phyloP scores from a whole-genome alignment of 345 rosid species.

The Geranium brycei region DNA sequence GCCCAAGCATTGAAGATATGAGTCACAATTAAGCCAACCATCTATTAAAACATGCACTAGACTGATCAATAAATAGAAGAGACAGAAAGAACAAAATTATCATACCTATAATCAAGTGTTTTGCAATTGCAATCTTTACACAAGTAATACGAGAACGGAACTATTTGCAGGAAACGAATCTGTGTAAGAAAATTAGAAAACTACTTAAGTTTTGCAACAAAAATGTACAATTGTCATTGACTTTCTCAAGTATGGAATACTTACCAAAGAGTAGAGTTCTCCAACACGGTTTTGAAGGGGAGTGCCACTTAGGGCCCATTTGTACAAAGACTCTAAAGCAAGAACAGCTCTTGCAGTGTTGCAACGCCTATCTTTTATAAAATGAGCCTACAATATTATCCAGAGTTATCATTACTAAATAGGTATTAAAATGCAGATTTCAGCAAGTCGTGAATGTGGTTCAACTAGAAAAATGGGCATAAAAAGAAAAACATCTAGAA shows the following conservation, averaged over 20 bases:
- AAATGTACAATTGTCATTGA: slow-evolving; percentile 8
- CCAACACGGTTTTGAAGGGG: slow-evolving; percentile 99
- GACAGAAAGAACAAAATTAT: background rate
- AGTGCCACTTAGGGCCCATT: slow-evolving; percentile 97
- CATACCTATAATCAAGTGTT: slow-evolving; percentile 77
- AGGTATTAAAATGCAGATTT: background rate
- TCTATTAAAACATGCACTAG: background rate
- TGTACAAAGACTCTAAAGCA: slow-evolving; percentile 63
- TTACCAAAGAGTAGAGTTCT: slow-evolving; percentile 91
- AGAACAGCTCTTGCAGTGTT: slow-evolving; percentile 90
- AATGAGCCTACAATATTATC: slow-evolving; percentile 53
- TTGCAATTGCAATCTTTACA: slow-evolving; percentile 92
- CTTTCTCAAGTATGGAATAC: slow-evolving; percentile 13
- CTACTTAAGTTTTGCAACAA: slow-evolving; percentile 10
- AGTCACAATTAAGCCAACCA: background rate
- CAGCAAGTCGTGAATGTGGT: background rate
- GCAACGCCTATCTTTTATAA: slow-evolving; percentile 73
- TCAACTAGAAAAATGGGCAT: background rate
- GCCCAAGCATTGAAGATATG: too few species aligned
- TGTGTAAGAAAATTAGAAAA: slow-evolving; percentile 21
- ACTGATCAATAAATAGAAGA: background rate
- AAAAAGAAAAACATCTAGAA: background rate
- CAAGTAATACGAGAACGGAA: slow-evolving; percentile 84
- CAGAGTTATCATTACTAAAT: background rate
- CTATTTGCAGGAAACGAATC: slow-evolving; percentile 83